These are phyloP conservation scores for Tolypocladium nubicola DNA, from an alignment of 2,329 filamentous ascomycete species.

Conservation along the genomic window DNA sequence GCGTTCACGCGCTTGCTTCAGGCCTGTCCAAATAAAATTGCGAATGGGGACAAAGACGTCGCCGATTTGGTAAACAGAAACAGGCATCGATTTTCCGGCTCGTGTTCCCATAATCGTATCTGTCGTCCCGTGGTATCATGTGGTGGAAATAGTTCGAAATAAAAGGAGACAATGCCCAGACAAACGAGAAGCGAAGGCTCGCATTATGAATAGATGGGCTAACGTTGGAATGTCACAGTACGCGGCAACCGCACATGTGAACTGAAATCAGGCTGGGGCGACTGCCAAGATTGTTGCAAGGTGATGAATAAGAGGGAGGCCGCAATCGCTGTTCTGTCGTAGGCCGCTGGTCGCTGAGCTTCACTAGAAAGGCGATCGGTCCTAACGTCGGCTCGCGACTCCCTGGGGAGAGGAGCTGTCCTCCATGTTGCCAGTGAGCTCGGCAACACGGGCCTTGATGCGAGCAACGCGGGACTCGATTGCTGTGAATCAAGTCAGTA, in stretches of 20 bases:
- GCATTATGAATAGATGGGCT: conserved; percentile 3
- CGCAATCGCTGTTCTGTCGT: not conserved
- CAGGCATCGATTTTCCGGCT: not conserved
- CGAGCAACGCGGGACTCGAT: conserved; percentile 94
- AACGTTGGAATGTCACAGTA: not conserved
- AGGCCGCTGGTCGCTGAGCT: not conserved
- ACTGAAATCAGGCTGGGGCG: not conserved
- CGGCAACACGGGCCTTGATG: conserved; percentile 94
- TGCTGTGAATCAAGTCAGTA: conserved; percentile 39
- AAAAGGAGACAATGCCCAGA: conserved; percentile 1
- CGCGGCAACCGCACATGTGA: not conserved
- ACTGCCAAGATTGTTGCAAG: not conserved
- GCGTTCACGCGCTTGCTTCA: conserved; percentile 3
- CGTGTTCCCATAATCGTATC: conserved; percentile 4
- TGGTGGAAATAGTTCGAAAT: conserved; percentile 5
- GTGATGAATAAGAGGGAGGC: not conserved
- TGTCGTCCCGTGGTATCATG: conserved; percentile 16
- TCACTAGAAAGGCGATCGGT: conserved; percentile 4
- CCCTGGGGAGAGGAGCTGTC: conserved; percentile 27
- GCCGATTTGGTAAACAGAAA: not conserved
- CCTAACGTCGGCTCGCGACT: conserved; percentile 11
- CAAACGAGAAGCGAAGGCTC: conserved; percentile 2
- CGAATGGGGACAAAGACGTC: conserved; percentile 8
- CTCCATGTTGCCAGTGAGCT: conserved; percentile 81
- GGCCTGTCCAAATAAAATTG: conserved; percentile 8